A percentile compares a stretch with the other conserved stretches of the same genome.
These are phyloP conservation scores for Amanita subjunquillea DNA, from an alignment of 768 basidiomycete species.

Conservation along the genomic window DNA sequence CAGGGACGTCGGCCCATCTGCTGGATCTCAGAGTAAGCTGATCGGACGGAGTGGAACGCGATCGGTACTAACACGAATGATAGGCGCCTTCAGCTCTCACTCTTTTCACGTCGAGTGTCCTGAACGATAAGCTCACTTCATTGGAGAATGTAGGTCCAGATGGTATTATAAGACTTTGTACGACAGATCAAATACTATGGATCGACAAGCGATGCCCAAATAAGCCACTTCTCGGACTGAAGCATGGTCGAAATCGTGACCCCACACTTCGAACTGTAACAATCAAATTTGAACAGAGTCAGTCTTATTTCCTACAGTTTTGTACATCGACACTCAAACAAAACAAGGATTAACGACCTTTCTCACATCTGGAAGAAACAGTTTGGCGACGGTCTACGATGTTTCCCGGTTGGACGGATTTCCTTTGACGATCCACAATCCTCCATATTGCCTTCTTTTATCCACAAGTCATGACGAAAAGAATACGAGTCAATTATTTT, in stretches of 20 bases:
- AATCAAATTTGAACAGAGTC: slow-evolving; percentile 20
- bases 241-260: slow-evolving; percentile 53
- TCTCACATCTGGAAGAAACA: slow-evolving; percentile 49
- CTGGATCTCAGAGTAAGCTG: slow-evolving; percentile 49
- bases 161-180: slow-evolving; percentile 40
- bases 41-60: background rate
- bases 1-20: slow-evolving; percentile 28
- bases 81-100: slow-evolving; percentile 20
- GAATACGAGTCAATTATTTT: slow-evolving; percentile 22
- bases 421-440: slow-evolving; percentile 32
- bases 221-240: slow-evolving; percentile 49
- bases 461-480: slow-evolving; percentile 13
- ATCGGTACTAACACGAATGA: slow-evolving; percentile 2
- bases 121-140: slow-evolving; percentile 39
- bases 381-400: slow-evolving; percentile 55
- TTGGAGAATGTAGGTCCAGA: slow-evolving; percentile 34
- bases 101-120: slow-evolving; percentile 24
- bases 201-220: slow-evolving; percentile 50
- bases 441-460: slow-evolving; percentile 35
- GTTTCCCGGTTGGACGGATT: slow-evolving; percentile 30
- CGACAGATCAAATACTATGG: slow-evolving; percentile 61
- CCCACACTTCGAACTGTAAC: slow-evolving; percentile 40
- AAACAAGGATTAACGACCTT: slow-evolving; percentile 37
- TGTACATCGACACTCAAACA: background rate
- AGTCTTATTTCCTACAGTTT: slow-evolving; percentile 14